These are phyloP conservation scores for Teratosphaeria epicoccoides DNA, from an alignment of 2,329 filamentous ascomycete species.

Conservation along the genomic window DNA sequence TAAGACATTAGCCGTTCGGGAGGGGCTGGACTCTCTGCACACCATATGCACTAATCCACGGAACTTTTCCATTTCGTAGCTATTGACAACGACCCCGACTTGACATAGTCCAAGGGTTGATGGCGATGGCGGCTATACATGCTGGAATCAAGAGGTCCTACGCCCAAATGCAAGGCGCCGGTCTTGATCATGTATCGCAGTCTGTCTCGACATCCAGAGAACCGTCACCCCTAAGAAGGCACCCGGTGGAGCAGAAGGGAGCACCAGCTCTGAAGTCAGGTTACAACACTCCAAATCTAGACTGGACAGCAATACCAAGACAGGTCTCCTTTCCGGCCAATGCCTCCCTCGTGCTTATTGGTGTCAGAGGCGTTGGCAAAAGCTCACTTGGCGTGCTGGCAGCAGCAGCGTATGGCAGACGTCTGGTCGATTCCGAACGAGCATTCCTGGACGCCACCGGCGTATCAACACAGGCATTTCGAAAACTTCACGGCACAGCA, in stretches of 20 bases:
- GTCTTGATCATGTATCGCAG: constrained; percentile 3
- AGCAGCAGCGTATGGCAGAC: constrained; percentile 57
- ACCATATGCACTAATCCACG: too few species aligned
- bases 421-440: constrained; percentile 58
- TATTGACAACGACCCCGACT: not conserved
- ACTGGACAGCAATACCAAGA: constrained; percentile 8
- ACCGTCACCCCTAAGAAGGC: constrained; percentile 6
- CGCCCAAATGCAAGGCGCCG: constrained; percentile 15
- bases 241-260: constrained; percentile 8
- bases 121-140: constrained; percentile 18
- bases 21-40: not conserved
- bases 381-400: constrained; percentile 67
- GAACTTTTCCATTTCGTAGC: not conserved
- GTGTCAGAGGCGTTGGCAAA: constrained; percentile 64
- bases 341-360: constrained; percentile 62
- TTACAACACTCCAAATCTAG: constrained; percentile 1
- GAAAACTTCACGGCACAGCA: constrained; percentile 49
- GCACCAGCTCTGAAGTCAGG: constrained; percentile 5
- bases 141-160: constrained; percentile 22
- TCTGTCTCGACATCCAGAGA: constrained; percentile 6
- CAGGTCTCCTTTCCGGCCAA: constrained; percentile 41
- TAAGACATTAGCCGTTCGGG: not conserved
- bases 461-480: constrained; percentile 51
- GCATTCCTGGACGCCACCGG: constrained; percentile 56
- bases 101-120: not conserved